These are phyloP conservation scores for Pelargonium fulgidum DNA, from an alignment of 441 rosid genomes.

Conservation along the genomic window DNA sequence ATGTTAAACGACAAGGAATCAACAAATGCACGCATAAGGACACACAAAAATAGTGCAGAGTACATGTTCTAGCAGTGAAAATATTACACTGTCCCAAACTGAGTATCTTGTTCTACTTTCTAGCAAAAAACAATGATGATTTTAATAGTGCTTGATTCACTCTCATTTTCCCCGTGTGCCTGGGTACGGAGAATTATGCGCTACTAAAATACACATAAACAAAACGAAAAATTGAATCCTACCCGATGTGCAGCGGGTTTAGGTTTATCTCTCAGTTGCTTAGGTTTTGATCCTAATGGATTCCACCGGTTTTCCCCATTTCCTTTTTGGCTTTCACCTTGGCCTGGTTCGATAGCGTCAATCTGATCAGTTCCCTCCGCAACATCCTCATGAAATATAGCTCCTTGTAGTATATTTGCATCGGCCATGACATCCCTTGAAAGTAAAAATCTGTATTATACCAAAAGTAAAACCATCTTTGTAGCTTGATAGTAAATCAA, in stretches of 20 bases:
- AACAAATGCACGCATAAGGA: slow-evolving; percentile 1
- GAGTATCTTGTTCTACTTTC: no score
- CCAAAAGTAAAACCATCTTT: slow-evolving; percentile 15
- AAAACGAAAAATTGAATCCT: slow-evolving; percentile 19
- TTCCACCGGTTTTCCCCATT: slow-evolving; percentile 40
- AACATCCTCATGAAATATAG: slow-evolving; percentile 79
- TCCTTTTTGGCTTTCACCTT: slow-evolving; percentile 36
- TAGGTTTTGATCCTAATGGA: slow-evolving; percentile 46
- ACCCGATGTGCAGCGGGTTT: slow-evolving; percentile 99
- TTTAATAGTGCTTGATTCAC: no score
- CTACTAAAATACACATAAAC: not conserved
- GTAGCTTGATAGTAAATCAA: slow-evolving; percentile 13
- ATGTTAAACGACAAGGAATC: not conserved
- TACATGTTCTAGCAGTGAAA: not conserved
- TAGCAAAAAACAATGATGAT: no score
- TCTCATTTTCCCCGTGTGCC: no score
- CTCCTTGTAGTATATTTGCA: slow-evolving; percentile 93
- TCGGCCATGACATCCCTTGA: slow-evolving; percentile 90
- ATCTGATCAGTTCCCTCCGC: slow-evolving; percentile 35
- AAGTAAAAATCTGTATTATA: not conserved
- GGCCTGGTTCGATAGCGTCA: slow-evolving; percentile 39
- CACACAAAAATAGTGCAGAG: slow-evolving; percentile 2
- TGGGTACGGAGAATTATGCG: not conserved
- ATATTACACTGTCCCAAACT: not conserved
- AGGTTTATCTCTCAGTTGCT: slow-evolving; percentile 47